Evolutionary conservation across 1,139 yeast genomes (phyloP), one percentile per base, ranked within the genome.

Genomic region (Zygosaccharomyces pseudobailii): DNA sequence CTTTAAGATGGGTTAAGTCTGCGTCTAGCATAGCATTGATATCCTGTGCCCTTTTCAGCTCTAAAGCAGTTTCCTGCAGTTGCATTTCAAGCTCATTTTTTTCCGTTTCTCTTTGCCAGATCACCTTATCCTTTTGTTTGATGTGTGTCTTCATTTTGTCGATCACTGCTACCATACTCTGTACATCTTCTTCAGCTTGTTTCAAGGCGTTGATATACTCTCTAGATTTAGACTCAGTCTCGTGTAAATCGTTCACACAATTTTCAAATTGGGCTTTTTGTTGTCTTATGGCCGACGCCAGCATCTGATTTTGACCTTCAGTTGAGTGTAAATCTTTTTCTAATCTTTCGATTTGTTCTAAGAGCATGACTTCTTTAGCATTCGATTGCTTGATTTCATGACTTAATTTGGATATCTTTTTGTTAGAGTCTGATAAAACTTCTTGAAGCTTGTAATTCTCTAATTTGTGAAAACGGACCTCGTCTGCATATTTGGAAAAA

Each of bases 211-310:
- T 77, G 50, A 74, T 74, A 3, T 78, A 70, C 28, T 83, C 88
- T 21, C 69, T 67, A 49, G 83, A 70, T 55, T 87, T 61, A 42
- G 83, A 74, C 59, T 90, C 96, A 0, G 95, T 92, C 50, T 80
- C 76, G 58, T 88, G 95, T 32, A 89, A 71, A 57, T 87, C 86
- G 51, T 75, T 73, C 57, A 77, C 80, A 59, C 87, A 86, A 55
- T 84, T 87, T 40, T 87, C 92, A 13, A 95, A 81, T 49, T 96
- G 76, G 34, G 72, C 69, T 59, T 81, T 84, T 66, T 85, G 88
- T 33, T 86, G 70, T 28, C 78, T 80, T 36, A 84, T 69, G 35
- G 79, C 58, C 2, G 52, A 46, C 5, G 54, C 32, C 13, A 62
- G 46, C 42, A 61, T 41, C 17, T 57, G 59, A 42, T 62, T 63